Base-by-base conservation (phyloP, 176 grass and related monocot genomes). In the Chloris gayana region DNA sequence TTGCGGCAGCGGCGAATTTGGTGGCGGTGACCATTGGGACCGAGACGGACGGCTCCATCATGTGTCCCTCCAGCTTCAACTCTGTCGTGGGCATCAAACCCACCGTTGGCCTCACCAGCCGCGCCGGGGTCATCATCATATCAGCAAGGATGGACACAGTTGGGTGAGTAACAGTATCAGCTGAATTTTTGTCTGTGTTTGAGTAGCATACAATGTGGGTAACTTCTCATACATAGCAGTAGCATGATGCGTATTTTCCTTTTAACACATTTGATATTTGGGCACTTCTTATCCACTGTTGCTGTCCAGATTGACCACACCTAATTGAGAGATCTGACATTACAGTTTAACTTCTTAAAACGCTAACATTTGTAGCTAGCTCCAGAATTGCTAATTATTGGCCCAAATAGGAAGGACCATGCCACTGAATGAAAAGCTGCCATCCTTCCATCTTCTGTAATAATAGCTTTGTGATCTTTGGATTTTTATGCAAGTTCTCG, bases 1-100 rank as follows among this genome's bases (percentile, higher is more conserved):
- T 92, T 57, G 84, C 94, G 2, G 91, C 76, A 14, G 91, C 91
- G 0, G 82, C 85, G 24, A 94, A 94, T 80, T 75, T 92, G 85
- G 91, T 32, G 22, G 73, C 94, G 13, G 89, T 94, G 73, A 94
- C 89, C 17, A 80, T 97, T 25, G 94, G 89, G 68, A 97, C 94
- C 1, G 94, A 91, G 64, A 97, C 91, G 9, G 91, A 97, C 4
- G 89, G 87, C 17, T 97, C 91, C 27, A 94, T 97, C 77, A 97
- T 97, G 73, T 97, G 91, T 58, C 89, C 86, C 6, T 87, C 94
- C 31, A 84, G 88, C 73, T 84, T 70, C 42, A 94, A 97, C 53
- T 94, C 94, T 9, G 91, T 94, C 50, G 89, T 90, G 8, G 94
- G 91, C 22, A 91, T 94, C 21, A 97, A 94, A 67, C 91, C 94